These are phyloP conservation scores for Hypoxylon subgilvum DNA, from an alignment of 495 filamentous ascomycete genomes.

Conservation along the genomic window DNA sequence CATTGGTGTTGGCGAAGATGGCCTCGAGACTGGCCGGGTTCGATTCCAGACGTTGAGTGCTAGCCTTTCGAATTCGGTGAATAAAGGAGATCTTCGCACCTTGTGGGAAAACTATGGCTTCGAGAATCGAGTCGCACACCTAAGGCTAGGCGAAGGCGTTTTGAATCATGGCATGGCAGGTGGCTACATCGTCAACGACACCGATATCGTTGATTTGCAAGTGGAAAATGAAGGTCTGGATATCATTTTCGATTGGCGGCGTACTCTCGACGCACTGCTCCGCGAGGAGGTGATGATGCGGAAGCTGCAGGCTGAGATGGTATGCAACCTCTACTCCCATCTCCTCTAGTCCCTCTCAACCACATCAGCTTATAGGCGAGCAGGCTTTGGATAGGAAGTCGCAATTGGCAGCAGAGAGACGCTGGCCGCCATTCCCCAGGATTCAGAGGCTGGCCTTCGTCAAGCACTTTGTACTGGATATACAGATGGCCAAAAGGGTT, in stretches of 20 bases:
- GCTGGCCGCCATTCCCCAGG: slow-evolving; percentile 26
- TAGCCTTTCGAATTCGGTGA: slow-evolving; percentile 2
- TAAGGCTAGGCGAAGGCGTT: slow-evolving; percentile 27
- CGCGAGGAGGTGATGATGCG: slow-evolving; percentile 35
- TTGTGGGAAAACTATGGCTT: slow-evolving; percentile 30
- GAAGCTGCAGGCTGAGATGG: slow-evolving; percentile 24
- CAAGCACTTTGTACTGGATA: slow-evolving; percentile 28
- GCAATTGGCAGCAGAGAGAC: slow-evolving; percentile 13
- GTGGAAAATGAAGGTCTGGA: slow-evolving; percentile 24
- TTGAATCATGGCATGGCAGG: slow-evolving; percentile 28
- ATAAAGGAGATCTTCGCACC: slow-evolving; percentile 15
- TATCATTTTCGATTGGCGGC: slow-evolving; percentile 28
- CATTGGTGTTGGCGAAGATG: neutral
- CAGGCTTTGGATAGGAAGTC: slow-evolving; percentile 18
- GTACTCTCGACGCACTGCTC: slow-evolving; percentile 23
- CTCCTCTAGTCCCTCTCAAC: slow-evolving; percentile 6
- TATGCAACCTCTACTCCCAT: slow-evolving; percentile 16
- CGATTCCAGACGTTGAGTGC: slow-evolving; percentile 19
- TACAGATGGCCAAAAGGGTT: slow-evolving; percentile 32
- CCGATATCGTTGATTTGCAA: slow-evolving; percentile 22
- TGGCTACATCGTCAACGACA: slow-evolving; percentile 30
- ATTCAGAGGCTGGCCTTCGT: slow-evolving; percentile 21
- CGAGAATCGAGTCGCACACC: slow-evolving; percentile 28
- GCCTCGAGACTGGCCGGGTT: slow-evolving; percentile 3
- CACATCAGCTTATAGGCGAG: slow-evolving; percentile 15